Conservation (phyloP, 2,329 filamentous ascomycete genomes). For the Penicillium janthinellum region DNA sequence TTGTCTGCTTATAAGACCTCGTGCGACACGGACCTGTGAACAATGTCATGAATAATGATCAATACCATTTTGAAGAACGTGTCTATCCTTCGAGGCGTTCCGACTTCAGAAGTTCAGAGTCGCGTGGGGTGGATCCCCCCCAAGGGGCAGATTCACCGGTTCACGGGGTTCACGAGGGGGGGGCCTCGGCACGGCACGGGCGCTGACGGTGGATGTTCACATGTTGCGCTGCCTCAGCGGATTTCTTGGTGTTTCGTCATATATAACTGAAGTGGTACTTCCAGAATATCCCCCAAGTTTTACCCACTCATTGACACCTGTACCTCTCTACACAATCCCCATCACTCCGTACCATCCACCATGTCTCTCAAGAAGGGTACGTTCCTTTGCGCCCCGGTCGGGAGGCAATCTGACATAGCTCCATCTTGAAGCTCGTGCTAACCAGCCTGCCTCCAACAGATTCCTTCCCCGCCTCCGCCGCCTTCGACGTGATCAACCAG, state of each 20-base stretch:
- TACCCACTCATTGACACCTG: too few relatives aligned
- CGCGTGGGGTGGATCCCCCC: neutral
- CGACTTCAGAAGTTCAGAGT: neutral
- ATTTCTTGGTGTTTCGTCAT: slow-evolving; percentile 22
- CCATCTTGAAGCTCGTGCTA: slow-evolving; percentile 2
- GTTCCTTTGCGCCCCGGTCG: slow-evolving; percentile 25
- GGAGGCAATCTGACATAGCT: neutral
- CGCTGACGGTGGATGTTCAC: slow-evolving; percentile 22
- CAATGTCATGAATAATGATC: neutral
- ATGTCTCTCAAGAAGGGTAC: slow-evolving; percentile 77
- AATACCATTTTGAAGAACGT: neutral
- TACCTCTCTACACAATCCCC: neutral
- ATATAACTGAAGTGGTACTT: slow-evolving; percentile 20
- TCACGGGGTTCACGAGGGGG: slow-evolving; percentile 8
- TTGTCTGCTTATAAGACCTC: neutral
- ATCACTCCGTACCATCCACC: slow-evolving; percentile 30
- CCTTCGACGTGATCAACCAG: slow-evolving; percentile 84
- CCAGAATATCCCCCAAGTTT: neutral
- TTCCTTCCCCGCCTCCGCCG: slow-evolving; percentile 84
- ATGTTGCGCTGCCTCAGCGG: slow-evolving; percentile 20
- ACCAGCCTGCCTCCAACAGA: slow-evolving; percentile 50
- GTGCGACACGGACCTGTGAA: neutral
- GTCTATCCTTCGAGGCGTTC: neutral
- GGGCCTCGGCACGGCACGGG: slow-evolving; percentile 24
- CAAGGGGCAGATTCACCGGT: neutral